Base-by-base conservation (phyloP, 1,139 yeast species). In the Zhuliangozyma parablackwelliae region DNA sequence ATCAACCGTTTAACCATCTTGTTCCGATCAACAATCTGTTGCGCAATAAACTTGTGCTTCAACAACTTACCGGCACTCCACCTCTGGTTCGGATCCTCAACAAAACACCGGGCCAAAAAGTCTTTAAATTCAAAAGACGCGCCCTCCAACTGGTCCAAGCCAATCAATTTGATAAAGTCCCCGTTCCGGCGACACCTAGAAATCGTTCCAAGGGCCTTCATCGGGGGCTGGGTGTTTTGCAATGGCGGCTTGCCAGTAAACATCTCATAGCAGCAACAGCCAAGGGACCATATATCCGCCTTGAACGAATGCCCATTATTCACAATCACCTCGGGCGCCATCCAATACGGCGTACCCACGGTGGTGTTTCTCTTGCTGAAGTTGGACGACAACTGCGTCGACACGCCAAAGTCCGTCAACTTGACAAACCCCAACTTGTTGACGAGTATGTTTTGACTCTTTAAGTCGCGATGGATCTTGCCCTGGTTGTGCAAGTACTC, bases 281-380 rank as follows among this genome's bases (percentile, higher is more conserved):
- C 99, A 39, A 94, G 63, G 1, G 96, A 88, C 98, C 98, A 94
- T 3, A 92, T 79, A 57, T 94, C 98, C 1, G 98, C 96, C 47
- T 85, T 77, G 54, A 75, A 85, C 45, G 87, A 80, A 57, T 94
- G 95, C 9, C 92, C 96, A 38, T 84, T 83, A 55, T 88, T 96
- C 50, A 80, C 65, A 31, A 92, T 84, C 2, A 92, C 95, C 53
- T 94, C 99, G 0, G 98, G 98, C 0, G 97, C 95, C 98, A 94
- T 94, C 94, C 97, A 92, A 57, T 90, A 92, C 1, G 99, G 98
- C 0, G 98, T 92, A 0, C 99, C 98, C 7, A 92, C 98, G 52
- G 95, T 92, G 0, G 98, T 92, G 50, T 85, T 82, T 46, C 96
- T 57, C 39, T 80, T 75, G 35, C 83, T 86, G 57, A 85, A 72